Conservation (phyloP, 352 stramenopile genomes). For the Pythium chondricola region DNA sequence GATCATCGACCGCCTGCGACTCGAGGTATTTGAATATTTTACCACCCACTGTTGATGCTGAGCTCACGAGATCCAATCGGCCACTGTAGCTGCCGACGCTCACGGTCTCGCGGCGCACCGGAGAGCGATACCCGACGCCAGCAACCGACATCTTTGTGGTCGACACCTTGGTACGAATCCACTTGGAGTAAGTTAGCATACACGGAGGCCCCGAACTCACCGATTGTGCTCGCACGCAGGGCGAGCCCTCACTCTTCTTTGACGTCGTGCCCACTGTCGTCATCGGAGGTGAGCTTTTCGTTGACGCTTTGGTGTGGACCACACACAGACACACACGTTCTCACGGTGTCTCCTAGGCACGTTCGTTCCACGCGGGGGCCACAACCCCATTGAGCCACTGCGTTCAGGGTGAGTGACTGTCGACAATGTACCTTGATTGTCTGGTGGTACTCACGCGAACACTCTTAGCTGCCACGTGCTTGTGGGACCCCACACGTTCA, state of each 20-base stretch:
- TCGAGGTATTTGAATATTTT: too few relatives aligned
- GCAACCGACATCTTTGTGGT: conserved; percentile 50
- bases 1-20: conserved; percentile 33
- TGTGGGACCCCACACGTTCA: conserved; percentile 58
- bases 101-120: conserved; percentile 29
- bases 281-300: conserved; percentile 38
- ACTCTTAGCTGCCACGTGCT: conserved; percentile 48
- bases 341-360: conserved; percentile 29
- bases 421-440: background rate
- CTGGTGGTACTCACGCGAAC: background rate
- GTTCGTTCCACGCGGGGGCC: conserved; percentile 51
- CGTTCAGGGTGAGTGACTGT: conserved; percentile 42
- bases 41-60: too few relatives aligned
- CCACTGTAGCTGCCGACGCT: conserved; percentile 44
- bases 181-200: background rate
- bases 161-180: conserved; percentile 46
- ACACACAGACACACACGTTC: background rate
- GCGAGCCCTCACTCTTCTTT: conserved; percentile 54
- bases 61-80: too few relatives aligned
- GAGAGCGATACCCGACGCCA: conserved; percentile 20
- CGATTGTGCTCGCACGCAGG: conserved; percentile 20
- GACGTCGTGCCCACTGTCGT: conserved; percentile 42
- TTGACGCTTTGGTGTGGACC: background rate
- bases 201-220: background rate
- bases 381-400: conserved; percentile 74